A percentile compares a stretch with the other conserved stretches of the same genome.
phyloP scores from a whole-genome alignment of 371 early-diverging fungal species.

The Mortierella sp. region DNA sequence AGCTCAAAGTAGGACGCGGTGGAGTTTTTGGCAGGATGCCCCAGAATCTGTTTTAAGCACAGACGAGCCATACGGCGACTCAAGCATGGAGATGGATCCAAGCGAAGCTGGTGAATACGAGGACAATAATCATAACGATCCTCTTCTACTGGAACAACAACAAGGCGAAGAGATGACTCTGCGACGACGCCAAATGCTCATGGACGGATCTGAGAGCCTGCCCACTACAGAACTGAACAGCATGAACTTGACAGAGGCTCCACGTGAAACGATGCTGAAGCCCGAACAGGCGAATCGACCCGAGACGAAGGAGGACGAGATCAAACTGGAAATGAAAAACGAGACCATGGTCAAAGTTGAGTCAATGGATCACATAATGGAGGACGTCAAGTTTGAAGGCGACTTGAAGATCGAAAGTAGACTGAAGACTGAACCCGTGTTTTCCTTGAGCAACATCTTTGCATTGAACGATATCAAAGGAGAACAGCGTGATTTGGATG shows the following conservation, averaged over 20 bases:
- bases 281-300: background rate
- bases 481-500: background rate
- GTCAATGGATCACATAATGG: background rate
- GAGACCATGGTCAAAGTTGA: slow-evolving; percentile 2
- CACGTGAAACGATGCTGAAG: background rate
- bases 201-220: no score
- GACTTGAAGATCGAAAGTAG: background rate
- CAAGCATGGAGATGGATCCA: no score
- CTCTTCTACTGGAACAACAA: no score
- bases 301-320: background rate
- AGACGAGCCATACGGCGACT: no score
- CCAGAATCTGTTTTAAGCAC: no score
- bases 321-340: background rate
- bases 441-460: background rate
- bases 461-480: background rate
- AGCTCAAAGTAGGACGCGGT: background rate
- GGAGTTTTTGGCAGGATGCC: no score
- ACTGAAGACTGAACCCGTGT: background rate
- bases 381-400: background rate
- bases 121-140: no score
- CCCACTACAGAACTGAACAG: background rate
- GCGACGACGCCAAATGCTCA: no score
- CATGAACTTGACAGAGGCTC: background rate
- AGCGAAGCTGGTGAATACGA: no score
- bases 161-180: no score